Evolutionary conservation across 2,329 filamentous ascomycete species (phyloP), one percentile per base, ranked within the genome.

Genomic region (Claviceps arundinis): DNA sequence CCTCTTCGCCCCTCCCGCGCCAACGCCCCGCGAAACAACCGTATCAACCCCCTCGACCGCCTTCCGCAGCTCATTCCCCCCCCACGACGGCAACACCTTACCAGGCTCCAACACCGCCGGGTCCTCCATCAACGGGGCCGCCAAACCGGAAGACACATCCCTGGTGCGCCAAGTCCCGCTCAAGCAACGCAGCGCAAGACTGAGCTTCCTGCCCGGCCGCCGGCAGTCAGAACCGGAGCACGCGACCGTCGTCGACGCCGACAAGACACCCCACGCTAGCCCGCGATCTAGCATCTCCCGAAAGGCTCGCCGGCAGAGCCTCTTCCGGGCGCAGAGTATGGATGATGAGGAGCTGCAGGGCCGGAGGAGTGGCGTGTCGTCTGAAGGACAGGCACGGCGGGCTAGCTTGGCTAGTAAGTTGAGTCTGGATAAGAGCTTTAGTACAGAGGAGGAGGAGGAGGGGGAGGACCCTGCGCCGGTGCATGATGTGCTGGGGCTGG

Each of bases 1-100:
- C 14, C 72, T 81, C 38, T 80, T 87, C 58, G 74, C 77, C 2
- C 78, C 77, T 11, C 70, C 71, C 2, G 73, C 71, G 48, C 67
- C 68, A 4, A 30, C 51, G 13, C 52, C 55, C 6, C 68, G 69
- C 16, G 72, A 74, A 17, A 65, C 63, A 4, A 63, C 67, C n/a
- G 19, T 43, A 43, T 65, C 67, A 50, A 68, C 71, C 11, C 59
- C 72, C 43, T 70, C 74, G 11, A 68, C 74, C 47, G 70, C 69
- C 53, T 70, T 70, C 67, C 65, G 74, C 26, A 73, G 77, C 42
- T 78, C 72, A 16, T 72, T 74, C n/a, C 26, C 47, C 11, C 37
- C 48, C 1, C 73, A 65, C 2, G 66, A 70, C 3, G 64, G 62
- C n/a, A 65, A 60, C 34, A 65, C 66, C 4, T 22, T 38, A 16